Evolutionary conservation across 2,329 filamentous ascomycete genomes (phyloP), one percentile per base, ranked within the genome.

Genomic region (Blastomyces percursus): DNA sequence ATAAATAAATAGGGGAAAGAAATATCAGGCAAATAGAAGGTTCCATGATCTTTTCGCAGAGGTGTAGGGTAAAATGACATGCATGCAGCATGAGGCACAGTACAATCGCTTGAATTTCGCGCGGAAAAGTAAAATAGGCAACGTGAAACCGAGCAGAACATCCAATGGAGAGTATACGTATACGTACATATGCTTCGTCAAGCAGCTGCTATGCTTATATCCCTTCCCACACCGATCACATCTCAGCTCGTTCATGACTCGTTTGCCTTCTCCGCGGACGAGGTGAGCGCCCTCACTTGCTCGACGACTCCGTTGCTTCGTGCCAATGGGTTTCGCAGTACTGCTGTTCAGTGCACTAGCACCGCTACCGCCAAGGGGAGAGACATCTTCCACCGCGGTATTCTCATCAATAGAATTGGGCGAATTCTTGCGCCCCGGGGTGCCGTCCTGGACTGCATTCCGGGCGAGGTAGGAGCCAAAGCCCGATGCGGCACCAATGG

Each of bases 121-220:
- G 19, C 5, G 27, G 4, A 30, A 30, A 30, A 4, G 27, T 2
- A 30, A 30, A 30, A 1, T 30, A 30, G 27, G 4, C 4, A 30
- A 30, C 27, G 2, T 30, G 27, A 30, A 30, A 30, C 27, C 27
- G 27, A 2, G 27, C 27, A 30, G 27, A 30, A 30, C 27, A 30
- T 30, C 27, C 27, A 30, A 30, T 30, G 27, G 27, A 30, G 27
- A 46, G 8, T 42, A 42, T 42, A 42, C 3, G 19, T 67, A 76
- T 83, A 96, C 94, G 85, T 87, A 97, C 94, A 96, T 88, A 87
- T 99, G 94, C 86, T 97, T 99, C 76, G 90, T 95, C 82, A 99
- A 86, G 86, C 94, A 99, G 82, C 94, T 97, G 86, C 92, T 96
- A 84, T 99, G 94, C 86, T 99, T 99, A 86, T 99, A 99, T 79